Evolutionary conservation across 805 yeast species (phyloP).

Genomic region (Lachancea dasiensis): DNA sequence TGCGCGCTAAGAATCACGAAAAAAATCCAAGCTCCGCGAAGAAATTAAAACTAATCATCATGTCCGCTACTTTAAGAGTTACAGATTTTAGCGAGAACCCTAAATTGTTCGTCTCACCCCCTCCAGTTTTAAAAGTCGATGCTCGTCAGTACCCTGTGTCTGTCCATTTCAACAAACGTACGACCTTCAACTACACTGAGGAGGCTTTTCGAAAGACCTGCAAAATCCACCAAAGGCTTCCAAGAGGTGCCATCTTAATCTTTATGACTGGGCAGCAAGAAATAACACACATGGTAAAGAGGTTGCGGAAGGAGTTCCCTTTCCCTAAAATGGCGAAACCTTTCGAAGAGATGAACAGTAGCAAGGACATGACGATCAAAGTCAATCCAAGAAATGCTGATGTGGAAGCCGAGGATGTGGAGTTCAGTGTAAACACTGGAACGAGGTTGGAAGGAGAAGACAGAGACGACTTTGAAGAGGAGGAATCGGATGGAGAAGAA

Average conservation of each 20-base stretch:
- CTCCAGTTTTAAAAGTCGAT: conserved; percentile 84
- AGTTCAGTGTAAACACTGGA: conserved; percentile 47
- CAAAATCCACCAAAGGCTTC: conserved; percentile 79
- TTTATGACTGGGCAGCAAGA: conserved; percentile 95
- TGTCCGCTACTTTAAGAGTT: conserved; percentile 97
- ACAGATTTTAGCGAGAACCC: conserved; percentile 85
- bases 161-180: conserved; percentile 78
- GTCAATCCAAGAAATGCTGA: conserved; percentile 56
- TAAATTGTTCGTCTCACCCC: conserved; percentile 59
- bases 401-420: conserved; percentile 84
- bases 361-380: conserved; percentile 40
- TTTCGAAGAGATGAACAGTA: conserved; percentile 29
- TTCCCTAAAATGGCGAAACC: conserved; percentile 24
- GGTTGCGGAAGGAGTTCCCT: conserved; percentile 64
- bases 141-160: conserved; percentile 95
- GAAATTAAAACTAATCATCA: conserved; percentile 76
- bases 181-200: conserved; percentile 71
- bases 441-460: conserved; percentile 31
- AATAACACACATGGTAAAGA: conserved; percentile 68
- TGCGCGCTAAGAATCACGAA: conserved; percentile 52
- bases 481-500: conserved; percentile 42
- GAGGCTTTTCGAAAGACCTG: conserved; percentile 82
- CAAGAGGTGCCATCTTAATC: conserved; percentile 89
- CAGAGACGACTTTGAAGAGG: conserved; percentile 31
- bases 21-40: conserved; percentile 43